Conservation (phyloP, 1,139 yeast genomes). For the Lizanozyma gosingica region DNA sequence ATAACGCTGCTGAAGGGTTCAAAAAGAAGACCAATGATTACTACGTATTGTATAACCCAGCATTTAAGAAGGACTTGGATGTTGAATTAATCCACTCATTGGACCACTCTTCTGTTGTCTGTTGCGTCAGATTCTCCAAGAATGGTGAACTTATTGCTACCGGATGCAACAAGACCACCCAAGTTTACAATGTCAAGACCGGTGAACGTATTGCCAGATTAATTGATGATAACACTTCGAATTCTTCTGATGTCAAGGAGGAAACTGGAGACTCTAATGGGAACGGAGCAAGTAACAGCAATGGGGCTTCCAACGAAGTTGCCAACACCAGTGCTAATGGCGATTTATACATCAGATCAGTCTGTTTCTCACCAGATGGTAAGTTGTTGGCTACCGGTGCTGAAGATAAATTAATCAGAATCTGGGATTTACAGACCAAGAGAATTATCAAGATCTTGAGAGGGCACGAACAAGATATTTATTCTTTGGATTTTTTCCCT, state of each 20-base stretch:
- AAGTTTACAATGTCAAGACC: conserved; percentile 85
- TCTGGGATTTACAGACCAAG: conserved; percentile 89
- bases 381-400: conserved; percentile 96
- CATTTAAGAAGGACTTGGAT: conserved; percentile 59
- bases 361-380: conserved; percentile 96
- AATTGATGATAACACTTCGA: conserved; percentile 63
- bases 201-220: conserved; percentile 85
- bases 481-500: conserved; percentile 91
- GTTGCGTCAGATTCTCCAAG: conserved; percentile 89
- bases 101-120: conserved; percentile 89
- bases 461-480: conserved; percentile 97
- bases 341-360: conserved; percentile 88
- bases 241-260: conserved; percentile 28
- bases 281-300: conserved; percentile 10
- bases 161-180: conserved; percentile 94
- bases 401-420: conserved; percentile 91
- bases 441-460: conserved; percentile 80
- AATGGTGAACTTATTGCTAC: conserved; percentile 94
- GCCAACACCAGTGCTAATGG: conserved; percentile 44
- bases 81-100: conserved; percentile 84
- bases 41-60: conserved; percentile 86
- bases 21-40: conserved; percentile 84
- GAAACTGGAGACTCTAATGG: conserved; percentile 12
- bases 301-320: conserved; percentile 19
- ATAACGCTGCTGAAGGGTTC: conserved; percentile 66